These are phyloP conservation scores for Penicillium sumatraense DNA, from an alignment of 2,329 filamentous ascomycete genomes.

Conservation along the genomic window DNA sequence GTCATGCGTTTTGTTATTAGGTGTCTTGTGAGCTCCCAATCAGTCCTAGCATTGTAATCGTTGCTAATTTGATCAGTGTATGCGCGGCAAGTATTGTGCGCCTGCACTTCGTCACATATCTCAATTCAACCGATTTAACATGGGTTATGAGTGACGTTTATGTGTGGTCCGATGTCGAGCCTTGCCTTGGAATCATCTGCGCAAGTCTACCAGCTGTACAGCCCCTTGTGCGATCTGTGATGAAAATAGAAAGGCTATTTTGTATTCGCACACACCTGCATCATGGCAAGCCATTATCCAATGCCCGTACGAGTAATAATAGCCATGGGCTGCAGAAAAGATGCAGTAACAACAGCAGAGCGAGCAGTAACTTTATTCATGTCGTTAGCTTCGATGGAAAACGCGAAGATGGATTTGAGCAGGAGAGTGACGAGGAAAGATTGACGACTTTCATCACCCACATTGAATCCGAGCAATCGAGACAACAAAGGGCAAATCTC, in stretches of 20 bases:
- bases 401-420: not conserved
- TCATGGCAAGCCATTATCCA: not conserved
- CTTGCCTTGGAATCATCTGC: conserved; percentile 13
- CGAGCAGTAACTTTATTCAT: not conserved
- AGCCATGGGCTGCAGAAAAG: not conserved
- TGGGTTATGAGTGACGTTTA: conserved; percentile 13
- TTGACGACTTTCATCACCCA: conserved; percentile 3
- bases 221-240: conserved; percentile 18
- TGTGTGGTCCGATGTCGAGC: conserved; percentile 17
- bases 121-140: conserved; percentile 5
- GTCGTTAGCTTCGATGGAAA: not conserved
- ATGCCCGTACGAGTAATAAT: not conserved
- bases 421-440: not conserved
- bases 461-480: not conserved
- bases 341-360: not conserved
- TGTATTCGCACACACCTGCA: not conserved
- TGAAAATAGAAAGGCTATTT: conserved; percentile 7
- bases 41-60: too few relatives aligned
- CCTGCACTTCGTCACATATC: conserved; percentile 11
- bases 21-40: conserved; percentile 7
- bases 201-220: conserved; percentile 15
- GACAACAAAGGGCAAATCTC: not conserved
- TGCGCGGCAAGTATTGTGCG: conserved; percentile 11
- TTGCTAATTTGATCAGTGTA: conserved; percentile 11
- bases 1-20: conserved; percentile 4